Evolutionary conservation across 257 asterid species (phyloP).

Genomic region (Ocimum tenuiflorum): DNA sequence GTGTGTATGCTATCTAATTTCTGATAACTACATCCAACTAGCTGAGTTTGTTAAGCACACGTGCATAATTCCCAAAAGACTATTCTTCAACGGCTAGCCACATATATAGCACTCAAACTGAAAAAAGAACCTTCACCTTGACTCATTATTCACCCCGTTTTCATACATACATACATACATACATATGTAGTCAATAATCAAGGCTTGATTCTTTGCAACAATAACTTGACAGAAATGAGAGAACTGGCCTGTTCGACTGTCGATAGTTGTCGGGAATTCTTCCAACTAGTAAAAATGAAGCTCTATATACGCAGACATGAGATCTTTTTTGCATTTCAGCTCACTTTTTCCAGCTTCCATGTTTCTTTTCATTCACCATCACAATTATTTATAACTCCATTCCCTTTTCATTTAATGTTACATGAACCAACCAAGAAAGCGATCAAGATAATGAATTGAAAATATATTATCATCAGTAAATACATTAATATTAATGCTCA

Average conservation of each 20-base stretch:
- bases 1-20: no score
- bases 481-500: no score
- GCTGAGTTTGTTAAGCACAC: no score
- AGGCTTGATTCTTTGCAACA: no score
- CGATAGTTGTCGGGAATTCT: slow-evolving; percentile 52
- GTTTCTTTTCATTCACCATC: background rate
- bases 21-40: no score
- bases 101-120: no score
- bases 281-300: slow-evolving; percentile 1
- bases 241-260: slow-evolving; percentile 58
- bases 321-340: slow-evolving; percentile 10
- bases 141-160: no score
- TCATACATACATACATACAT: background rate
- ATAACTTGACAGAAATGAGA: background rate
- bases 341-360: slow-evolving; percentile 21
- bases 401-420: background rate
- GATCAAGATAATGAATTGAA: background rate
- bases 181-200: background rate
- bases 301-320: background rate
- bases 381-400: slow-evolving; percentile 6
- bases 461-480: no score
- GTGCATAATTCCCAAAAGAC: no score
- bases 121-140: no score
- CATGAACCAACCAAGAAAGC: slow-evolving; percentile 16
- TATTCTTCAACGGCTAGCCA: no score